Percentiles rank a stretch among this genome's conserved stretches.
These are phyloP conservation scores for Ambrosia artemisiifolia DNA, from an alignment of 129 eudicot species.

Conservation along the genomic window DNA sequence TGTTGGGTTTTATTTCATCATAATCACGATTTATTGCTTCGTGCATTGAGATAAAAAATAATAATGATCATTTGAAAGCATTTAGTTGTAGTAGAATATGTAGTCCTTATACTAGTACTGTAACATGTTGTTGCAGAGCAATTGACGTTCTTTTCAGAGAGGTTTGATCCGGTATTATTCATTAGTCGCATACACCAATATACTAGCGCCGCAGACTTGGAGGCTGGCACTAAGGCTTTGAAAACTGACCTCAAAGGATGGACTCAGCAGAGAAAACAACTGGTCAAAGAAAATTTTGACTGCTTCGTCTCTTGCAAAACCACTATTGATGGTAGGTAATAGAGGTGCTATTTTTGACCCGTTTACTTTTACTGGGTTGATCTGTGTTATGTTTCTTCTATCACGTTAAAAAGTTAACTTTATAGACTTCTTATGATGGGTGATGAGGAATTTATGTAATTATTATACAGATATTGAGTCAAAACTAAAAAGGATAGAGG, in stretches of 20 bases:
- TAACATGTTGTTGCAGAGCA: slow-evolving; percentile 52
- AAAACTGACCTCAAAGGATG: slow-evolving; percentile 82
- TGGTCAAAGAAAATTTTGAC: slow-evolving; percentile 94
- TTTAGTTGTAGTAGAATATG: background rate
- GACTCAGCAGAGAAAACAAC: slow-evolving; percentile 69
- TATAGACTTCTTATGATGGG: background rate
- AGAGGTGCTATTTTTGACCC: background rate
- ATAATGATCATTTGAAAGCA: background rate
- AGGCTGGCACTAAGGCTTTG: slow-evolving; percentile 71
- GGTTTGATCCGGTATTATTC: slow-evolving; percentile 73
- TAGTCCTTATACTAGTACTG: slow-evolving; percentile 2
- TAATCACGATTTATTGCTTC: background rate
- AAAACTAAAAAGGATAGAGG: slow-evolving; percentile 81
- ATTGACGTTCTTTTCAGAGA: slow-evolving; percentile 82
- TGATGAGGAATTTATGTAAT: slow-evolving; percentile 10
- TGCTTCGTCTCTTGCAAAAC: slow-evolving; percentile 98
- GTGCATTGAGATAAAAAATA: background rate
- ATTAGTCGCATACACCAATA: slow-evolving; percentile 76
- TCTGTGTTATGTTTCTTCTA: background rate
- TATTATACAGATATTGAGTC: slow-evolving; percentile 70
- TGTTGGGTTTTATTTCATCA: no score
- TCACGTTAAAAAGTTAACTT: background rate
- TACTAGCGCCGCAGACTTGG: slow-evolving; percentile 78
- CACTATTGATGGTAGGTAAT: slow-evolving; percentile 80
- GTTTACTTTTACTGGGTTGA: background rate